These are phyloP conservation scores for Trichoderma virens DNA, from an alignment of 495 filamentous ascomycete species.

Conservation along the genomic window DNA sequence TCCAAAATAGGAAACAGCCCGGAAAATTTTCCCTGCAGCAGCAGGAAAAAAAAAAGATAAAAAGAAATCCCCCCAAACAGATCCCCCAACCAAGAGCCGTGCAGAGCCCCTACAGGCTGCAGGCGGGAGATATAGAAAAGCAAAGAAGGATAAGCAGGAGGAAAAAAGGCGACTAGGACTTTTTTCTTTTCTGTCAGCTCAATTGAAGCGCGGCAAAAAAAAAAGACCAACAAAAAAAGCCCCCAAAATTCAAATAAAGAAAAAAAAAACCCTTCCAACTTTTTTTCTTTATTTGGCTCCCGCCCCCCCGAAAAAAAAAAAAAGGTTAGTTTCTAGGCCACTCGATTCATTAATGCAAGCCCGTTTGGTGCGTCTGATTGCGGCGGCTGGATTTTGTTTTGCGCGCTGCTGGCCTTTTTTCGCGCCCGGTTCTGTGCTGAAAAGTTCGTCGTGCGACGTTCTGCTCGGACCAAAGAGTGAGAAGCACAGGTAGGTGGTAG, in stretches of 20 bases:
- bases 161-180: not conserved
- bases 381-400: not conserved
- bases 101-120: not conserved
- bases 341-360: not conserved
- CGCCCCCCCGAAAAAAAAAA: not conserved
- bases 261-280: too few species aligned
- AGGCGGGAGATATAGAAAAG: not conserved
- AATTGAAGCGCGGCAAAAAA: not conserved
- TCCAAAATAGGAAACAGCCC: not conserved
- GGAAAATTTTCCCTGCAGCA: not conserved
- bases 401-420: slow-evolving; percentile 10
- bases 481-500: too few species aligned
- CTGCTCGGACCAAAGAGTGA: slow-evolving; percentile 18
- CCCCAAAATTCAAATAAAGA: not conserved
- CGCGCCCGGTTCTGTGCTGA: slow-evolving; percentile 28
- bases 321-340: not conserved
- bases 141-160: not conserved
- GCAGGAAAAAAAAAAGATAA: not conserved
- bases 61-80: not conserved
- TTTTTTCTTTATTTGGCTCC: too few species aligned
- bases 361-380: not conserved
- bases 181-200: not conserved
- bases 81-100: not conserved
- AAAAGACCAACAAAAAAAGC: not conserved
- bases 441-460: slow-evolving; percentile 32